Conservation (phyloP, 2,329 filamentous ascomycete genomes). For the Arthrobotrys sinensis region DNA sequence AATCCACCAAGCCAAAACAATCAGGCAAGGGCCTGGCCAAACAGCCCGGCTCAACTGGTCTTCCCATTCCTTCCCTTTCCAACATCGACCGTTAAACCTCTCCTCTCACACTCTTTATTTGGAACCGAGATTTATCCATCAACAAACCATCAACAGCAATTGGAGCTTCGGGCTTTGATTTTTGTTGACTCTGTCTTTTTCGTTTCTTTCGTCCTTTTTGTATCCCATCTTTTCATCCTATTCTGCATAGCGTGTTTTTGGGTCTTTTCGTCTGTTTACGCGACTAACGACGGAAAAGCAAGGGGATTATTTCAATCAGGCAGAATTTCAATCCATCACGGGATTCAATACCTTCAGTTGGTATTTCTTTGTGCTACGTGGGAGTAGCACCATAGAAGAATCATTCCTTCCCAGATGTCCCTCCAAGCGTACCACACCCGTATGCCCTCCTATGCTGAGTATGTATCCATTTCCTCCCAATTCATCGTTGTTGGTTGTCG, state of each 20-base stretch:
- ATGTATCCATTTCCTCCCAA: constrained; percentile 13
- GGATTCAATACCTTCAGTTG: constrained; percentile 14
- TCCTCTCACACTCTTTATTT: constrained; percentile 15
- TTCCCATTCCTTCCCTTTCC: constrained; percentile 30
- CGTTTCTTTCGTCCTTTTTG: constrained; percentile 4
- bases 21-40: constrained; percentile 3
- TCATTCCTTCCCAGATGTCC: constrained; percentile 41
- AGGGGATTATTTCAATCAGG: constrained; percentile 30
- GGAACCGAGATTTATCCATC: constrained; percentile 17
- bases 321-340: constrained; percentile 33
- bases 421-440: constrained; percentile 53
- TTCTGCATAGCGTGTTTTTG: constrained; percentile 33
- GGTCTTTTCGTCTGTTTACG: constrained; percentile 21
- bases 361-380: constrained; percentile 34
- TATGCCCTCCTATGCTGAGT: constrained; percentile 56
- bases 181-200: constrained; percentile 39
- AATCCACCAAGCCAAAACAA: constrained; percentile 41
- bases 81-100: constrained; percentile 13
- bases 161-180: constrained; percentile 10
- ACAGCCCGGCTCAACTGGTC: constrained; percentile 13
- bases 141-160: constrained; percentile 17
- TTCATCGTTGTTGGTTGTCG: background rate
- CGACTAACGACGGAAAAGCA: constrained; percentile 29
- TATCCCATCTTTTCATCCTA: constrained; percentile 2
- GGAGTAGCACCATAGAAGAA: constrained; percentile 42